Evolutionary conservation across 805 yeast species (phyloP).

Genomic region (Myxozyma neotropica): DNA sequence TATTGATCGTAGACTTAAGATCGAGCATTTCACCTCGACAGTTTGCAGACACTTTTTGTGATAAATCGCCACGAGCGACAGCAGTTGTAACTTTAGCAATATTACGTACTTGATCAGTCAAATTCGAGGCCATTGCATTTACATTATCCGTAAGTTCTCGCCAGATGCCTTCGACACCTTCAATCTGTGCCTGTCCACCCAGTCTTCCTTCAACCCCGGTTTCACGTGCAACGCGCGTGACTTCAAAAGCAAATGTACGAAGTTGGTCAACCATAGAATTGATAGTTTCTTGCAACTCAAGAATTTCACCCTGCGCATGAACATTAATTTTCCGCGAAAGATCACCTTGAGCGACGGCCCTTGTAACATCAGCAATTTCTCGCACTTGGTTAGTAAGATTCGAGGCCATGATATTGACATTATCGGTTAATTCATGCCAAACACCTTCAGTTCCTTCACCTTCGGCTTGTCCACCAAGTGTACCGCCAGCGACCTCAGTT

Average conservation of each 20-base stretch:
- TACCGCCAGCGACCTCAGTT: constrained; percentile 88
- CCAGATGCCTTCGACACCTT: constrained; percentile 85
- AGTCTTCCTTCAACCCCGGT: constrained; percentile 87
- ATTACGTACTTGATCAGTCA: constrained; percentile 85
- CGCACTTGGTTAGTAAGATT: constrained; percentile 86
- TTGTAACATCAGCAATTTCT: constrained; percentile 85
- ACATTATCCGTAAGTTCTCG: constrained; percentile 82
- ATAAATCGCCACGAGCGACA: constrained; percentile 79
- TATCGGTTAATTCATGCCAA: constrained; percentile 84
- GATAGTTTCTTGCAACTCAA: constrained; percentile 81
- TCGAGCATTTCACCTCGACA: constrained; percentile 80
- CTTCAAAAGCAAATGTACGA: constrained; percentile 81
- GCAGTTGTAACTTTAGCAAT: constrained; percentile 88
- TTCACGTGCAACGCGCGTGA: constrained; percentile 82
- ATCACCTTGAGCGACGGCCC: constrained; percentile 88
- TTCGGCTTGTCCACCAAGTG: constrained; percentile 85
- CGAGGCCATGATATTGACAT: constrained; percentile 86
- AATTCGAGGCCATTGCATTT: constrained; percentile 85
- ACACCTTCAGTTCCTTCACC: constrained; percentile 84
- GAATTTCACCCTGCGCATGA: constrained; percentile 88
- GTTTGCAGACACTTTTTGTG: constrained; percentile 82
- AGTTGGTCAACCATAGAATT: constrained; percentile 88
- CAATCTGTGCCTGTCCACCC: constrained; percentile 85
- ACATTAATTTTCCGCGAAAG: constrained; percentile 80
- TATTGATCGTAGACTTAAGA: constrained; percentile 80